A percentile compares a stretch with the other conserved stretches of the same genome.
These are phyloP conservation scores for Golubevia sp. DNA, from an alignment of 1,284 basidiomycete species.

Conservation along the genomic window DNA sequence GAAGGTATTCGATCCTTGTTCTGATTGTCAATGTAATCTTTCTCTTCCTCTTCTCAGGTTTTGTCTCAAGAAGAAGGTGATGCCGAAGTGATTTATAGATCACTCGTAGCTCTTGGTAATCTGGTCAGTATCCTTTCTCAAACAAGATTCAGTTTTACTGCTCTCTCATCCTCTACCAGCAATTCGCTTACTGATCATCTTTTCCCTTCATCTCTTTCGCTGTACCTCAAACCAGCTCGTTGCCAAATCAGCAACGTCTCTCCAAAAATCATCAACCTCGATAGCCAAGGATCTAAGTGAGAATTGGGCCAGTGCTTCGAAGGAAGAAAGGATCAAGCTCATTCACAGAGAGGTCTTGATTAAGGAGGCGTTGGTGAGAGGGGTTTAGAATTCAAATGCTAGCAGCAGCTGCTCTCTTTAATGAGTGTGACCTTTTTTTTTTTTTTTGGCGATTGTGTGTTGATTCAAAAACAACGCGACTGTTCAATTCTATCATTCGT, in stretches of 20 bases:
- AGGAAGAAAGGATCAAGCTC: conserved; percentile 3
- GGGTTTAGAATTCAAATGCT: no score
- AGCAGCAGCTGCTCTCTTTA: no score
- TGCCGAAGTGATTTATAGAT: conserved; percentile 81
- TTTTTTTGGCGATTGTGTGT: neutral
- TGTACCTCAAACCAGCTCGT: no score
- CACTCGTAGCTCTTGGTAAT: conserved; percentile 85
- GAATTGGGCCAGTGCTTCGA: conserved; percentile 1
- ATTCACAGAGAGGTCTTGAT: conserved; percentile 3
- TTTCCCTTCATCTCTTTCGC: no score
- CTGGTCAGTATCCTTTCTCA: conserved; percentile 67
- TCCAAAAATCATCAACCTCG: neutral
- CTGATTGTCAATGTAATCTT: neutral
- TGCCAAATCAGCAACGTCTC: neutral
- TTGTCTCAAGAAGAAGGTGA: conserved; percentile 68
- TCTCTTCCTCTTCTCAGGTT: conserved; percentile 1
- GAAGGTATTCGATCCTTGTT: neutral
- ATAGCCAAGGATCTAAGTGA: conserved; percentile 4
- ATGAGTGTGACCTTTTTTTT: neutral
- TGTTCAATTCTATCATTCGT: no score
- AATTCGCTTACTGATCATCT: no score
- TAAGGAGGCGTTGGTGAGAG: neutral
- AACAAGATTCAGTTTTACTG: no score
- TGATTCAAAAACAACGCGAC: no score
- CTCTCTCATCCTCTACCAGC: no score